These are phyloP conservation scores for Alternaria novae-zelandiae DNA, from an alignment of 2,329 filamentous ascomycete species.

Conservation along the genomic window DNA sequence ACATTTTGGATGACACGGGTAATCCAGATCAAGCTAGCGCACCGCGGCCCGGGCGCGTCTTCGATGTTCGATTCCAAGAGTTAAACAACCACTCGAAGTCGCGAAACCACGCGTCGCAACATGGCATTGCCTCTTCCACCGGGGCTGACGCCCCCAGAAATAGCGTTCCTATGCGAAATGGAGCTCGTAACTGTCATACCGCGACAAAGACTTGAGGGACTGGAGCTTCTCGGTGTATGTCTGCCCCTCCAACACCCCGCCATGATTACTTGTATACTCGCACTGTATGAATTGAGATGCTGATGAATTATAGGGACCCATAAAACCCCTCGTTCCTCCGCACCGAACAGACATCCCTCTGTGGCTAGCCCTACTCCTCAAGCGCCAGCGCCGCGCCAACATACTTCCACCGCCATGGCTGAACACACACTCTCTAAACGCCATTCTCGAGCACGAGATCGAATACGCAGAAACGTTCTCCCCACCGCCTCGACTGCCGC, in stretches of 20 bases:
- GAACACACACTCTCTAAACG: conserved; percentile 73
- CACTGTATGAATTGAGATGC: background rate
- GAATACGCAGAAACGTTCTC: conserved; percentile 74
- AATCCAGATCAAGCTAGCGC: conserved; percentile 25
- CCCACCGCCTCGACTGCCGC: conserved; percentile 75
- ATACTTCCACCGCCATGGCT: conserved; percentile 93
- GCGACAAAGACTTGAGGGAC: conserved; percentile 84
- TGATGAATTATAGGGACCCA: conserved; percentile 68
- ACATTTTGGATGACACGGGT: conserved; percentile 5
- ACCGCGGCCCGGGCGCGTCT: conserved; percentile 11
- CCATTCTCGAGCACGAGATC: conserved; percentile 83
- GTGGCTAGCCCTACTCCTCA: conserved; percentile 94
- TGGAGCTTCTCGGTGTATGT: conserved; percentile 84
- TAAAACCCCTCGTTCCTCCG: conserved; percentile 78
- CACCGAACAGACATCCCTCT: conserved; percentile 81
- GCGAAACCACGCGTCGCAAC: conserved; percentile 30
- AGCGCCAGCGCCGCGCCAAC: conserved; percentile 91
- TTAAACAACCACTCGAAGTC: conserved; percentile 15
- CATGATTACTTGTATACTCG: conserved; percentile 11
- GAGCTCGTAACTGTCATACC: conserved; percentile 92
- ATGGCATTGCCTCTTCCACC: conserved; percentile 69
- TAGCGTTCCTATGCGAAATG: conserved; percentile 96
- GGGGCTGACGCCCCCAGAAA: conserved; percentile 82
- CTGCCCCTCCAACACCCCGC: conserved; percentile 42
- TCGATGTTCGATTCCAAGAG: conserved; percentile 3